Evolutionary conservation across 495 filamentous ascomycete genomes (phyloP), one percentile per base, ranked within the genome.

Genomic region (Penicillium turbatum): DNA sequence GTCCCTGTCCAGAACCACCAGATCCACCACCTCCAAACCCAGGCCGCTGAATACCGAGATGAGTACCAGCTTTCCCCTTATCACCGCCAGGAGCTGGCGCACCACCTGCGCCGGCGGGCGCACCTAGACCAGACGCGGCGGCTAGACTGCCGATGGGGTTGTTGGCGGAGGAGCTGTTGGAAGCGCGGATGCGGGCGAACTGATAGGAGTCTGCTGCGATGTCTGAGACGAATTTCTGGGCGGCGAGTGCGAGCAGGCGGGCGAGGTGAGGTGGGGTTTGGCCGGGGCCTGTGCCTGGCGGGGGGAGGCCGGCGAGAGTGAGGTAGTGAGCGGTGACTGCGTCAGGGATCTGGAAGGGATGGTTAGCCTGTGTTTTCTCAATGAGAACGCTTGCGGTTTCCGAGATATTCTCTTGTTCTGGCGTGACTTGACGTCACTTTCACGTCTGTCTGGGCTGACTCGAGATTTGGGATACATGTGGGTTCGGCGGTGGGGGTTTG

Each of bases 271-370:
- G 84, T 54, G 95, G 89, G 8, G 91, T 95, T 62, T 87, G 81
- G 38, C 89, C 90, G 3, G 88, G 85, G 8, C 72, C 72, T 57
- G 90, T 88, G 16, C 89, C 89, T 16, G 89, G 87, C 5, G 93
- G 91, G 15, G 92, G 90, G 9, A 97, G 87, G 48, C 93, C 93
- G 64, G 90, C 90, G 60, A 93, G 85, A 13, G 92, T 92, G 72
- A 97, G 89, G 79, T 97, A 97, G 79, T 97, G 96, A 63, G 93
- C 85, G 60, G 91, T 97, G 29, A 98, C 92, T 10, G 93, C 93
- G 70, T 98, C 93, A 42, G 93, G 93, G 57, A 98, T 97, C 92
- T 97, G 63, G 16, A 39, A 21, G 30, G 47, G 31, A 45, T 37
- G 26, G 56, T 71, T 60, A 67, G 59, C 54, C 53, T 37, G 15